These are phyloP conservation scores for Physocladia obscura DNA, from an alignment of 192 early-diverging fungal genomes.

Conservation along the genomic window DNA sequence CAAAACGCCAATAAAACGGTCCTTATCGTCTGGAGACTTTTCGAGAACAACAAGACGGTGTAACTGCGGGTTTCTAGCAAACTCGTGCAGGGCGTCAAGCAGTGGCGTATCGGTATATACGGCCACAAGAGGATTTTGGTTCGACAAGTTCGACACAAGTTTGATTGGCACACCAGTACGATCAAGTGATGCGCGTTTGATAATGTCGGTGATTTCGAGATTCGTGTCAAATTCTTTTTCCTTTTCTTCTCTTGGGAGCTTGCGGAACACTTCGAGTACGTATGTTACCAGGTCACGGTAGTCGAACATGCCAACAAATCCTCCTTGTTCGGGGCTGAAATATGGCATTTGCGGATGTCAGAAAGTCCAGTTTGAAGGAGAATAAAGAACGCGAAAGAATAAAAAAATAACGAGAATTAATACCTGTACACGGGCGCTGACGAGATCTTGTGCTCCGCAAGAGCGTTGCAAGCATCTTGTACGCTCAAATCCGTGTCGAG, in stretches of 20 bases:
- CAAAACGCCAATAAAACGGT: constrained; percentile 47
- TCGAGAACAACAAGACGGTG: constrained; percentile 54
- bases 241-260: constrained; percentile 33
- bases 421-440: constrained; percentile 49
- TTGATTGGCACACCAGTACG: constrained; percentile 47
- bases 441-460: constrained; percentile 47
- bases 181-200: constrained; percentile 44
- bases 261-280: constrained; percentile 49
- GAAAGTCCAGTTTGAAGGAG: too few species aligned
- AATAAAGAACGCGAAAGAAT: too few species aligned
- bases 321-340: constrained; percentile 31
- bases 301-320: constrained; percentile 55
- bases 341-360: too few species aligned
- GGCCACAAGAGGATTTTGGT: constrained; percentile 43
- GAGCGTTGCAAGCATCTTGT: constrained; percentile 49
- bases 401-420: neutral
- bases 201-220: constrained; percentile 44
- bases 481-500: constrained; percentile 47
- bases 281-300: constrained; percentile 52
- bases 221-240: constrained; percentile 4
- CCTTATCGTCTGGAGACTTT: neutral
- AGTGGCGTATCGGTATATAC: constrained; percentile 34
- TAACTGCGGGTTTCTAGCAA: constrained; percentile 16
- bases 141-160: constrained; percentile 46
- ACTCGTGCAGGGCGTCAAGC: constrained; percentile 40